Percentiles rank a stretch among this genome's conserved stretches.
Evolutionary conservation across 2,329 filamentous ascomycete species (phyloP).

Genomic region (Aureobasidium melanogenum): DNA sequence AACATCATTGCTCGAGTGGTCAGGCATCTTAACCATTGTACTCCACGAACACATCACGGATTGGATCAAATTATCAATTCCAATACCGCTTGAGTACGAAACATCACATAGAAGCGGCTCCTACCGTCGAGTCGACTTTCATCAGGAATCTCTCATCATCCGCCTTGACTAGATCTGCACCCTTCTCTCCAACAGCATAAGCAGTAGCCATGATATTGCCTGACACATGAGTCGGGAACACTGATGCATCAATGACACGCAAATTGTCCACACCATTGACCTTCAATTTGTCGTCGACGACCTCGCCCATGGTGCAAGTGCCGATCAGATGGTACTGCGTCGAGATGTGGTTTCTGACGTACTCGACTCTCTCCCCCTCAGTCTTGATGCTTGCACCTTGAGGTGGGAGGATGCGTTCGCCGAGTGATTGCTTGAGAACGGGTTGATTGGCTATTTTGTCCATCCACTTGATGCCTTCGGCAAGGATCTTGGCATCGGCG

Average conservation of each 20-base stretch:
- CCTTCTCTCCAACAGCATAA: conserved; percentile 30
- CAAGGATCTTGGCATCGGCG: conserved; percentile 24
- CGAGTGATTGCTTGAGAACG: conserved; percentile 34
- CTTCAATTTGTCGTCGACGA: conserved; percentile 20
- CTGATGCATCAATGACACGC: conserved; percentile 24
- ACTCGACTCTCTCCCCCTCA: conserved; percentile 21
- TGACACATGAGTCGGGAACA: conserved; percentile 25
- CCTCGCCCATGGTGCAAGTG: conserved; percentile 30
- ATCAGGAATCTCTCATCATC: conserved; percentile 20
- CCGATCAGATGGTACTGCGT: conserved; percentile 34
- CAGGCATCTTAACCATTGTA: too few species aligned
- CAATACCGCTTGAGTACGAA: background rate
- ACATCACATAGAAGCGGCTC: background rate
- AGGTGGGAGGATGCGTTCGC: conserved; percentile 26
- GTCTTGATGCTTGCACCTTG: conserved; percentile 19
- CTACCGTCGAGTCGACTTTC: conserved; percentile 11
- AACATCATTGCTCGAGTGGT: too few species aligned
- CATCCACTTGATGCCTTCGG: conserved; percentile 29
- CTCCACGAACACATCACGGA: too few species aligned
- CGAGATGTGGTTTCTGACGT: conserved; percentile 22
- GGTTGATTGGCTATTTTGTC: conserved; percentile 36
- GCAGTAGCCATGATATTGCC: conserved; percentile 20
- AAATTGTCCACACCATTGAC: conserved; percentile 20
- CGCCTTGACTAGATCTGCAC: conserved; percentile 25
- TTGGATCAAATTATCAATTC: background rate